A percentile compares a stretch with the other conserved stretches of the same genome.
phyloP scores from a whole-genome alignment of 1,139 yeast species.

The Nakaseomyces sp. region DNA sequence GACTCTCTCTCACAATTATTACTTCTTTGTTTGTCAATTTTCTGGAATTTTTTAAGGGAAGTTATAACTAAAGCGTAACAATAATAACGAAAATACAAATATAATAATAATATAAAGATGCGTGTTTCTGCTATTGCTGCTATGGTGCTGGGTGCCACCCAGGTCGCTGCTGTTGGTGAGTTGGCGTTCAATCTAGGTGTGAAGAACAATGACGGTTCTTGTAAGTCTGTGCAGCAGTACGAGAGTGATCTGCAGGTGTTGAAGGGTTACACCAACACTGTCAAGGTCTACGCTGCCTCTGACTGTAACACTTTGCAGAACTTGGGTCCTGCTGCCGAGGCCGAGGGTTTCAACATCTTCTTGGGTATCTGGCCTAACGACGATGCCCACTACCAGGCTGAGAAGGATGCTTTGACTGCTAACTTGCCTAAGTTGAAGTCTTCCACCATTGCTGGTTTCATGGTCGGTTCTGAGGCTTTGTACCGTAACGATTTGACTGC shows the following conservation, averaged over 20 bases:
- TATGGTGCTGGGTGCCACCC: constrained; percentile 21
- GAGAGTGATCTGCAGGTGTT: constrained; percentile 51
- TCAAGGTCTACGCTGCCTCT: constrained; percentile 78
- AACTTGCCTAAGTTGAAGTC: constrained; percentile 65
- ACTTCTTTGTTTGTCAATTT: too few relatives aligned
- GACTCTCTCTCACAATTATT: too few relatives aligned
- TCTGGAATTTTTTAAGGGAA: not conserved
- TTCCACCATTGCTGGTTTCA: constrained; percentile 58
- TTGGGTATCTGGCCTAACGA: constrained; percentile 90
- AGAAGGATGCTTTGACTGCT: constrained; percentile 55
- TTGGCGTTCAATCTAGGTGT: constrained; percentile 78
- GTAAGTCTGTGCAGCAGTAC: constrained; percentile 65
- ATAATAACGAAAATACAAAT: not conserved
- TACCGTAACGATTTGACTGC: constrained; percentile 80
- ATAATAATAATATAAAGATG: constrained; percentile 14
- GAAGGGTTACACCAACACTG: constrained; percentile 46
- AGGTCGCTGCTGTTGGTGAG: constrained; percentile 31
- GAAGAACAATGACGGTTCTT: constrained; percentile 53
- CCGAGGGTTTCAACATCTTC: constrained; percentile 61
- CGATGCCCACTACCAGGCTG: constrained; percentile 60
- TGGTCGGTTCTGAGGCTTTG: constrained; percentile 88
- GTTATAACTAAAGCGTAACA: not conserved
- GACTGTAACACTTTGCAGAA: constrained; percentile 79
- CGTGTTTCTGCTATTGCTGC: constrained; percentile 27
- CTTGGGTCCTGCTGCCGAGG: constrained; percentile 80